These are phyloP conservation scores for Wallemia mellicola DNA, from an alignment of 1,284 basidiomycete species.

Conservation along the genomic window DNA sequence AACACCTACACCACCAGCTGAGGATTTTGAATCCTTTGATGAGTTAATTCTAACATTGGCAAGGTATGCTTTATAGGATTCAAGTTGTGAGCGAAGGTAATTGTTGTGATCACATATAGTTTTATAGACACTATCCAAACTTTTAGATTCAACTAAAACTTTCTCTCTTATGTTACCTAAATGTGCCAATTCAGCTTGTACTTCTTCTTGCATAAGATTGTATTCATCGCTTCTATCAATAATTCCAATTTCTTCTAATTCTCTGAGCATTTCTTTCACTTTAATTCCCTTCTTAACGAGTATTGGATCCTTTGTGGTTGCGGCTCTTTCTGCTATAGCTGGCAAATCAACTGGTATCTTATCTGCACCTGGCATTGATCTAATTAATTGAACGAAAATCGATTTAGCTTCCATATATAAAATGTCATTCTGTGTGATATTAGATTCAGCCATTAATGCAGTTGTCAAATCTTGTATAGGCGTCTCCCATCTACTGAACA, in stretches of 20 bases:
- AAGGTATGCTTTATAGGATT: slow-evolving; percentile 97
- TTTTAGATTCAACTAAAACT: slow-evolving; percentile 68
- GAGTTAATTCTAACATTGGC: slow-evolving; percentile 75
- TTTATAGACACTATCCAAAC: slow-evolving; percentile 85
- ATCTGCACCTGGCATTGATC: slow-evolving; percentile 57
- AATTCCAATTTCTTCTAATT: slow-evolving; percentile 69
- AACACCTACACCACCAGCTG: slow-evolving; percentile 64
- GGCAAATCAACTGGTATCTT: slow-evolving; percentile 65
- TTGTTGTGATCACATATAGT: slow-evolving; percentile 98
- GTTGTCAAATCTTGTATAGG: slow-evolving; percentile 91
- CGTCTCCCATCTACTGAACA: slow-evolving; percentile 97
- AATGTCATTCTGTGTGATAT: slow-evolving; percentile 90
- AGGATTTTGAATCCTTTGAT: slow-evolving; percentile 33
- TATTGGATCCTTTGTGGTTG: slow-evolving; percentile 83
- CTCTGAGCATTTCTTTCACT: slow-evolving; percentile 91
- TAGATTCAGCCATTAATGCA: slow-evolving; percentile 67
- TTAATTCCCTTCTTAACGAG: slow-evolving; percentile 92
- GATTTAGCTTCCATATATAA: slow-evolving; percentile 99
- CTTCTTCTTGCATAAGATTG: slow-evolving; percentile 89
- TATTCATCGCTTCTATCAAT: slow-evolving; percentile 57
- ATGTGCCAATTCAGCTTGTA: slow-evolving; percentile 74
- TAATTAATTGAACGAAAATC: slow-evolving; percentile 88
- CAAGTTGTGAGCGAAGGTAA: slow-evolving; percentile 78
- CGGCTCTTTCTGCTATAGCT: slow-evolving; percentile 73
- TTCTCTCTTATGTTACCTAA: slow-evolving; percentile 90